Base-by-base conservation (phyloP, 257 asterid species). In the Fraxinus quadrangulata region DNA sequence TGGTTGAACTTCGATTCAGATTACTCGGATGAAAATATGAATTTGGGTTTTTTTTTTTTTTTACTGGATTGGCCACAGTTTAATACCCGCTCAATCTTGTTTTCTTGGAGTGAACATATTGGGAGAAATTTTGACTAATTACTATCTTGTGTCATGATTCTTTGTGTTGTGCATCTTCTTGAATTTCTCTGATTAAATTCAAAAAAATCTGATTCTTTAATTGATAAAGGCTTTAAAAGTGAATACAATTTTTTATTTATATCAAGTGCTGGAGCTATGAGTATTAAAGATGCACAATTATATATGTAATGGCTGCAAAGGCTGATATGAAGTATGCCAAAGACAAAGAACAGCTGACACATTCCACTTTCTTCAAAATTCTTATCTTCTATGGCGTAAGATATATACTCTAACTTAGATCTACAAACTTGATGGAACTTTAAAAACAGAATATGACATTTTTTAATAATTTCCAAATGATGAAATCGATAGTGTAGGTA, bases 1-100 rank as follows among this genome's bases (percentile, higher is more conserved):
- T 63, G 68, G 70, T 14, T 65, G 74, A 23, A 71, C 14, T 67
- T 40, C 13, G 37, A 31, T 74, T 61, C 49, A 12, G 68, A 71
- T 16, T 59, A 59, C 9, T 45, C 23, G 61, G 26, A 40, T 37
- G 67, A 28, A 14, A 71, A 76, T 16, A 40, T 21, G 14, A 59
- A 49, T 37, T 37, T 37, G 42, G 42, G 42, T 0, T 2, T 31
- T 31, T 31, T 30, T 30, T 30, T 30, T 30, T 39, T 40, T 37
- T 51, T 36, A 33, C 37, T 59, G 31, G 67, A n/a, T 59, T 59
- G 30, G 28, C 31, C 19, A 14, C 10, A 59, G 67, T 59, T 23
- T 9, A 59, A 21, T 23, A 21, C 67, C 67, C 10, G 33, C 68
- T 63, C 12, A 21, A 6, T 23, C 33, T 24, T 63, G 31, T 63